Conservation (phyloP, 2,329 filamentous ascomycete species). For the Colletotrichum ledebouriae region DNA sequence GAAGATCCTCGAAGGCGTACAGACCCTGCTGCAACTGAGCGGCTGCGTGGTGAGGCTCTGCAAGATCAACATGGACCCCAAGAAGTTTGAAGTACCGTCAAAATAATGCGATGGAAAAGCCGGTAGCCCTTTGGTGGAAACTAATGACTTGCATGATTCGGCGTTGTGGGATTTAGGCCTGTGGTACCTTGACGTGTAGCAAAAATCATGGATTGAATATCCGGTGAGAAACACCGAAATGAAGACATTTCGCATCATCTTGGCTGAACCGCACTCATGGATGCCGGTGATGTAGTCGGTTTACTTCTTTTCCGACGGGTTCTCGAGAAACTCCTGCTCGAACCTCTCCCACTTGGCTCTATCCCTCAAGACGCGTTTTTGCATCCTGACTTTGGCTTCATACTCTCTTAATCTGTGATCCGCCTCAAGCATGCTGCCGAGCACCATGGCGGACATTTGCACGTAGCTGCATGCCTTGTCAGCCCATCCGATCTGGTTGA, state of each 20-base stretch:
- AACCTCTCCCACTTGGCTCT: slow-evolving; percentile 77
- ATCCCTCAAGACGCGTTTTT: slow-evolving; percentile 73
- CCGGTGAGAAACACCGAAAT: slow-evolving; percentile 34
- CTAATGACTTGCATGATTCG: slow-evolving; percentile 47
- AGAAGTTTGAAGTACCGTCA: slow-evolving; percentile 72
- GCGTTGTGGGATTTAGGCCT: slow-evolving; percentile 49
- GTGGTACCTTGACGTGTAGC: slow-evolving; percentile 25
- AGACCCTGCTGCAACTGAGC: slow-evolving; percentile 93
- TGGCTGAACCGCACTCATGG: neutral
- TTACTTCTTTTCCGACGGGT: slow-evolving; percentile 52
- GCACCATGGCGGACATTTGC: slow-evolving; percentile 88
- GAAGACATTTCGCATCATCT: slow-evolving; percentile 24
- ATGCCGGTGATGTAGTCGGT: neutral
- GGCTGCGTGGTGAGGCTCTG: slow-evolving; percentile 92
- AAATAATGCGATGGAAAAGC: slow-evolving; percentile 47
- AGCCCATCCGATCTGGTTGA: slow-evolving; percentile 2
- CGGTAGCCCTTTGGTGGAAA: slow-evolving; percentile 11
- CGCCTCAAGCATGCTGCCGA: slow-evolving; percentile 82
- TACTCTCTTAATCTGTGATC: slow-evolving; percentile 77
- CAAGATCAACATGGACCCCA: slow-evolving; percentile 96
- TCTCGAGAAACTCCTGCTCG: slow-evolving; percentile 69
- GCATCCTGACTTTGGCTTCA: slow-evolving; percentile 74
- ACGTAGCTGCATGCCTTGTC: slow-evolving; percentile 70
- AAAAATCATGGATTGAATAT: slow-evolving; percentile 25
- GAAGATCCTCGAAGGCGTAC: slow-evolving; percentile 98